A percentile compares a stretch with the other conserved stretches of the same genome.
Conservation (phyloP, 805 yeast species). For the Torulaspora maleeae region DNA sequence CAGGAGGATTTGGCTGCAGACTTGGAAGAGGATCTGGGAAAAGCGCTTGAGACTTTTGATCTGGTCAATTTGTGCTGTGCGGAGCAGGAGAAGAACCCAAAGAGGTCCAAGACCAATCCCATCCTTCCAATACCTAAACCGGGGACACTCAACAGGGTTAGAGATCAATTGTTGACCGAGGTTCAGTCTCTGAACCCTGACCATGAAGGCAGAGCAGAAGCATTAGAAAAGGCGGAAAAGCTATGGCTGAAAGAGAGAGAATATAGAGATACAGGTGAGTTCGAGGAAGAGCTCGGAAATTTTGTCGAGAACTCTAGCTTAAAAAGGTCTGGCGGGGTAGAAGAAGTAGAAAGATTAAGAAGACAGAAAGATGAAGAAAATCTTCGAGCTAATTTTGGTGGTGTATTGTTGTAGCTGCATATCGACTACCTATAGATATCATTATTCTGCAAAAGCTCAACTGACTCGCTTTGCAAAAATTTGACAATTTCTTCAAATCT, state of each 20-base stretch:
- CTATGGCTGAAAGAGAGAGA: conserved; percentile 67
- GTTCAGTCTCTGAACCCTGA: conserved; percentile 77
- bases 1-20: conserved; percentile 84
- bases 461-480: not conserved
- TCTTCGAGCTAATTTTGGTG: conserved; percentile 47
- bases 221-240: conserved; percentile 82
- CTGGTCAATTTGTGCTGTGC: conserved; percentile 76
- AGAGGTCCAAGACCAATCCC: conserved; percentile 34
- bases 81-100: conserved; percentile 64
- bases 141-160: conserved; percentile 53
- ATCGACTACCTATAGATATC: not conserved
- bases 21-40: conserved; percentile 71
- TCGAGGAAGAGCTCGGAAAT: conserved; percentile 78
- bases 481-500: conserved; percentile 14
- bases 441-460: not conserved
- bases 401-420: conserved; percentile 8
- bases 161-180: conserved; percentile 76
- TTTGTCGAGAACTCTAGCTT: conserved; percentile 76
- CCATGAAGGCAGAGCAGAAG: conserved; percentile 80
- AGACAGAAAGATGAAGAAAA: conserved; percentile 66
- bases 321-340: conserved; percentile 83
- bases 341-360: conserved; percentile 72
- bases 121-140: conserved; percentile 54
- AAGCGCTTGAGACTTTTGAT: conserved; percentile 75
- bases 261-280: conserved; percentile 52